Percentiles rank a stretch among this genome's conserved stretches.
Evolutionary conservation across 116 monocot species (phyloP).

Genomic region (Thalassia testudinum): DNA sequence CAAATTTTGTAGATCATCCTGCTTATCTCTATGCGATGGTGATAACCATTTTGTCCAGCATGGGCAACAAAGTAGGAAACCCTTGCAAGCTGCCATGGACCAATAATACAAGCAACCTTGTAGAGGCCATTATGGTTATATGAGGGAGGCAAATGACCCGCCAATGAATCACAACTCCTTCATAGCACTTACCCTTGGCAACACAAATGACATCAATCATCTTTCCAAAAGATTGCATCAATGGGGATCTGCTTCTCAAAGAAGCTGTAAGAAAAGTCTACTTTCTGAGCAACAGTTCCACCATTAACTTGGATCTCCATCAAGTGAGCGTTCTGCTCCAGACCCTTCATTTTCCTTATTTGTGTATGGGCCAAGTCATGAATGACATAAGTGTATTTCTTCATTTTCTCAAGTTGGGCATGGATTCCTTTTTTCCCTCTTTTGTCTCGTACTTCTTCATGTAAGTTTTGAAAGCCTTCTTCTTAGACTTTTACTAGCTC

Average conservation of each 20-base stretch:
- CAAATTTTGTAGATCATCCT: slow-evolving; percentile 16
- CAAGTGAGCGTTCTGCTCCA: slow-evolving; percentile 33
- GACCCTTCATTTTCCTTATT: slow-evolving; percentile 36
- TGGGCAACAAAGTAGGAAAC: slow-evolving; percentile 10
- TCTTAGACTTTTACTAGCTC: slow-evolving; percentile 36
- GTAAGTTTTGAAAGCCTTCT: slow-evolving; percentile 33
- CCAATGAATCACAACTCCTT: slow-evolving; percentile 31
- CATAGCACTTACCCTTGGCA: slow-evolving; percentile 30
- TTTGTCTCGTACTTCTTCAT: slow-evolving; percentile 43
- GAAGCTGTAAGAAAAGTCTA: slow-evolving; percentile 6
- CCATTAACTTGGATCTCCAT: slow-evolving; percentile 30
- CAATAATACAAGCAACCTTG: slow-evolving; percentile 21
- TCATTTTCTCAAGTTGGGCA: slow-evolving; percentile 53
- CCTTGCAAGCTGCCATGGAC: slow-evolving; percentile 18
- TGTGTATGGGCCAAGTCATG: slow-evolving; percentile 54
- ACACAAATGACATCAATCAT: slow-evolving; percentile 21
- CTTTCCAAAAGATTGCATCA: slow-evolving; percentile 6
- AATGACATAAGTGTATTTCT: slow-evolving; percentile 23
- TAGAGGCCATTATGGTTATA: slow-evolving; percentile 14
- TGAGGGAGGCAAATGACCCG: slow-evolving; percentile 13
- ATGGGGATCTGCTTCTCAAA: slow-evolving; percentile 9
- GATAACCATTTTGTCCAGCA: slow-evolving; percentile 12
- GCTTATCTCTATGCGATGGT: slow-evolving; percentile 13
- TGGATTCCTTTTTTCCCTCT: slow-evolving; percentile 49
- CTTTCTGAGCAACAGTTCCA: slow-evolving; percentile 9